Percentiles rank a stretch among this genome's conserved stretches.
Conservation (phyloP, 106 monocot genomes). For the Phalaenopsis aphrodite region DNA sequence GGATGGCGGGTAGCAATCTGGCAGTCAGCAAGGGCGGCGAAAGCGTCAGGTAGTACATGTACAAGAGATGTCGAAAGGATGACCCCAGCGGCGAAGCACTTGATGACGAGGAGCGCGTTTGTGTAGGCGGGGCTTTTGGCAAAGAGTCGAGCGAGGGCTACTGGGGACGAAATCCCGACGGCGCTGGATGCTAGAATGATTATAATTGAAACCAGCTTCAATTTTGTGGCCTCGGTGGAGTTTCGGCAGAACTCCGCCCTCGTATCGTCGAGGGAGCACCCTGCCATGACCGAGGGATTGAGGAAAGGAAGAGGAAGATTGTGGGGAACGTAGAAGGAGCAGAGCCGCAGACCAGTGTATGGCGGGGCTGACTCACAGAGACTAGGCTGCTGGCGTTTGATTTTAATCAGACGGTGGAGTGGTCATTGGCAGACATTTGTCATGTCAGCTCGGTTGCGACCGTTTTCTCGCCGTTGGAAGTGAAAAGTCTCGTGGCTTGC, state of each 20-base stretch:
- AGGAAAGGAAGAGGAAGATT: not conserved
- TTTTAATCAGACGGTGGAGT: not conserved
- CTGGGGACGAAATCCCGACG: slow-evolving; percentile 60
- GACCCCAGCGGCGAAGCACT: slow-evolving; percentile 94
- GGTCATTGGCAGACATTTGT: no score
- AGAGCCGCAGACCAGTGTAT: no score
- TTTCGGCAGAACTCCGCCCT: slow-evolving; percentile 46
- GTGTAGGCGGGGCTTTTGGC: slow-evolving; percentile 37
- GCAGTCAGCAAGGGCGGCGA: slow-evolving; percentile 66
- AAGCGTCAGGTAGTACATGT: slow-evolving; percentile 93
- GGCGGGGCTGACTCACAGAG: no score
- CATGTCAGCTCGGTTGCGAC: no score
- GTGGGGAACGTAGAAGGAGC: not conserved
- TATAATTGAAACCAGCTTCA: slow-evolving; percentile 60
- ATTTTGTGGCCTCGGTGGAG: slow-evolving; percentile 50
- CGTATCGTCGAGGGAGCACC: slow-evolving; percentile 13
- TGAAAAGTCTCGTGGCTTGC: no score
- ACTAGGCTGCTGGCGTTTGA: not conserved
- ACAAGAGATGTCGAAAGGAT: slow-evolving; percentile 92
- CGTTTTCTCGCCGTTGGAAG: no score
- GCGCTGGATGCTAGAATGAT: slow-evolving; percentile 64
- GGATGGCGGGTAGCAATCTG: slow-evolving; percentile 58
- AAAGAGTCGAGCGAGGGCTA: slow-evolving; percentile 62
- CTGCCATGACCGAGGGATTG: not conserved
- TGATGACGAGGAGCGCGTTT: slow-evolving; percentile 61